Conservation (phyloP, 164 flowering plant genomes). For the Berberis vulgaris region DNA sequence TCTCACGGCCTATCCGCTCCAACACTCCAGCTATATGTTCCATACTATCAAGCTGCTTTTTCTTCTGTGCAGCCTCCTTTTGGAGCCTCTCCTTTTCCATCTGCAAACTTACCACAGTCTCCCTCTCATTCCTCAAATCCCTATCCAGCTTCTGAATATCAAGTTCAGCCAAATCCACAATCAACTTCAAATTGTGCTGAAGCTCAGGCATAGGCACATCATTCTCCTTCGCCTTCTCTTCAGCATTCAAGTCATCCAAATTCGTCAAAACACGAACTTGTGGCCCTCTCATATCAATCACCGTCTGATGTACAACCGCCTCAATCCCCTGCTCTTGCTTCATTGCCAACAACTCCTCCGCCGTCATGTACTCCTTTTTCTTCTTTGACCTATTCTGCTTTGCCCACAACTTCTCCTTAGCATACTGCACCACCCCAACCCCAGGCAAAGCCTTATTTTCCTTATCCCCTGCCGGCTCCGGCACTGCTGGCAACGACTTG, state of each 20-base stretch:
- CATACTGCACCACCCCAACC: neutral
- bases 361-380: constrained; percentile 48
- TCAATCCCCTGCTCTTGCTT: constrained; percentile 61
- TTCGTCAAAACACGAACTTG: constrained; percentile 80
- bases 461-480: constrained; percentile 27
- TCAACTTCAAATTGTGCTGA: constrained; percentile 68
- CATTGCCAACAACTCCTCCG: constrained; percentile 58
- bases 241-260: constrained; percentile 75
- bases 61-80: constrained; percentile 38
- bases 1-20: constrained; percentile 36
- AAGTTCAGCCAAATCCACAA: constrained; percentile 60
- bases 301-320: constrained; percentile 46
- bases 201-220: constrained; percentile 83
- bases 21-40: constrained; percentile 38
- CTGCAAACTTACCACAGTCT: constrained; percentile 54
- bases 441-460: constrained; percentile 28
- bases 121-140: constrained; percentile 68
- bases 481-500: constrained; percentile 22
- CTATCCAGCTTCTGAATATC: constrained; percentile 62
- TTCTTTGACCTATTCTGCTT: constrained; percentile 36
- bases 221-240: constrained; percentile 54
- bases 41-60: constrained; percentile 50
- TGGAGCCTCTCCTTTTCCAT: constrained; percentile 64
- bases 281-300: constrained; percentile 88
- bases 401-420: constrained; percentile 49